Base-by-base conservation (phyloP, 2,329 filamentous ascomycete species). In the Ophiosphaerella narmari region DNA sequence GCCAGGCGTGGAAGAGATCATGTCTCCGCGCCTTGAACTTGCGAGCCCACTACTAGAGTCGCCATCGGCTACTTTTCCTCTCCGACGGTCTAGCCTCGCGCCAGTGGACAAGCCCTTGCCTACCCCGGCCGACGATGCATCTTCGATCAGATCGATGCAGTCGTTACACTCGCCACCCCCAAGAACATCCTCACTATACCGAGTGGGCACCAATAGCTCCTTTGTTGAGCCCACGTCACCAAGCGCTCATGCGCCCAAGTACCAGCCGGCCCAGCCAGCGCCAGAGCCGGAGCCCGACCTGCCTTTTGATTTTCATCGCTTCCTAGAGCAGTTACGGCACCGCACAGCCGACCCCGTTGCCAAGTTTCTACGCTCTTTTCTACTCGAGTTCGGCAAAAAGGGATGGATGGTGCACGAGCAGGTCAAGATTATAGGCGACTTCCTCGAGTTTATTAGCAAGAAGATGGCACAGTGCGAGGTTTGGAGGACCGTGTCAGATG, bases 331-430 rank as follows among this genome's bases (percentile, higher is more conserved):
- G 74, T 80, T 99, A 29, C 88, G 94, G 52, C 94, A 99, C 75
- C 90, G 93, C 59, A 96, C 95, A 50, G 95, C 94, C n/a, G 95
- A 99, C 66, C 94, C 95, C 1, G 93, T 99, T 2, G 95, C 95
- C 5, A 89, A 93, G 57, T 99, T 97, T 68, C 81, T 99, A 39
- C 90, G 95, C 58, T 97, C 94, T 0, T 99, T 99, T 66, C 77
- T 99, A 26, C 86, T 86, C 41, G 95, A 99, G 72, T 99, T 99
- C 74, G 90, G 86, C 32, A 99, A 97, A 78, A 90, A 92, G 62
- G 94, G 97, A 74, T 99, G 94, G 94, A 96, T 96, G 90, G 94
- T 97, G 6, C 94, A 99, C 71, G 94, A 99, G 75, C 94, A 99
- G 73, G 94, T 97, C 70, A 99, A 99, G 76, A 97, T 99, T 55